A percentile compares a stretch with the other conserved stretches of the same genome.
phyloP scores from a whole-genome alignment of 768 basidiomycete genomes.

The Infundibulicybe gibba region DNA sequence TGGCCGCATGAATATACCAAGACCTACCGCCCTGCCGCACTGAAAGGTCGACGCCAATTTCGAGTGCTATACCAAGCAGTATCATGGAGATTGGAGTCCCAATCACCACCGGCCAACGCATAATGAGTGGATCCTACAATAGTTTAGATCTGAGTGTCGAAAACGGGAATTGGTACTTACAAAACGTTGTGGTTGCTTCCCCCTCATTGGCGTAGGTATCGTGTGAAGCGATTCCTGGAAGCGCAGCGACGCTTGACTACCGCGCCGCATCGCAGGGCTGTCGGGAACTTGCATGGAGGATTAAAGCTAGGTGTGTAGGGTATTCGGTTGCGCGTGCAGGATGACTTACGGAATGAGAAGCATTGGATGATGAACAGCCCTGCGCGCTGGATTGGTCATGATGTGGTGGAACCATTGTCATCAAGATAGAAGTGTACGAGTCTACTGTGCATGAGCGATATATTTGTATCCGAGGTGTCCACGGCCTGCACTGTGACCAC shows the following conservation, averaged over 20 bases:
- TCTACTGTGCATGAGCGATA: too few species aligned
- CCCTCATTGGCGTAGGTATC: constrained; percentile 37
- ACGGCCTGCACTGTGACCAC: too few species aligned
- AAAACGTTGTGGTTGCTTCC: constrained; percentile 35
- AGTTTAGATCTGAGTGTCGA: background rate
- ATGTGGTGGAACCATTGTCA: too few species aligned
- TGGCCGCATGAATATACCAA: background rate
- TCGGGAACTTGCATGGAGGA: too few species aligned
- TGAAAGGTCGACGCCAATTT: constrained; percentile 42
- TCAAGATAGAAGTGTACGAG: too few species aligned
- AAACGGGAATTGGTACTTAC: constrained; percentile 23
- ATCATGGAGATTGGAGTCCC: constrained; percentile 41
- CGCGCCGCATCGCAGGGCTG: too few species aligned
- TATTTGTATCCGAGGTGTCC: too few species aligned
- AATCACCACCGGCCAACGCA: constrained; percentile 31
- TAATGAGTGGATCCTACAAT: constrained; percentile 28
- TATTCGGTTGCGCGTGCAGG: too few species aligned
- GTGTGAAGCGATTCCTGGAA: constrained; percentile 43
- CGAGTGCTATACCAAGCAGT: constrained; percentile 41
- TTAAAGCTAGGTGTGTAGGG: too few species aligned
- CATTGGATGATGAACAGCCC: too few species aligned
- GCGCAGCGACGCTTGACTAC: constrained; percentile 20
- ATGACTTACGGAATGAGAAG: too few species aligned
- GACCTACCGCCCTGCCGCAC: constrained; percentile 35
- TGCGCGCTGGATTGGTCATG: too few species aligned